A percentile compares a stretch with the other conserved stretches of the same genome.
Conservation (phyloP, 306 rosid species). For the Acacia confusa region DNA sequence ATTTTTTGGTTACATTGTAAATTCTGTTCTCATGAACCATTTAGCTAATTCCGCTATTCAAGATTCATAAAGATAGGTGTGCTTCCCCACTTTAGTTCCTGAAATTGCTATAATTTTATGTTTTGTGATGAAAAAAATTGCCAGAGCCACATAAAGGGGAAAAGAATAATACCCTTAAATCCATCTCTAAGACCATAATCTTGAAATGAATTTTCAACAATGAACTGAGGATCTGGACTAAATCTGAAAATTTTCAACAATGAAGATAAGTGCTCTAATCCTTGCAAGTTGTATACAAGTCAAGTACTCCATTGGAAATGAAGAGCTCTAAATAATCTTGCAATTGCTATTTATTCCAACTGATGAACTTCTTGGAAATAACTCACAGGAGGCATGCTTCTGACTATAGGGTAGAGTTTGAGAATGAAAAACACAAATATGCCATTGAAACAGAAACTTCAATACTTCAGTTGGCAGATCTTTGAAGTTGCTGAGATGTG, state of each 20-base stretch:
- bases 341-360: not conserved
- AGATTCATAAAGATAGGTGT: not conserved
- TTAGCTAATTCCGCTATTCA: not conserved
- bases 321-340: not conserved
- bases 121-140: not conserved
- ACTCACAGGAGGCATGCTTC: not conserved
- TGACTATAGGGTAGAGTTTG: not conserved
- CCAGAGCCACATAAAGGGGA: not conserved
- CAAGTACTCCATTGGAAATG: not conserved
- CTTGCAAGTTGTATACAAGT: not conserved
- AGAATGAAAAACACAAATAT: not conserved
- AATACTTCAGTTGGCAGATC: constrained; percentile 33
- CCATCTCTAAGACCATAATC: not conserved
- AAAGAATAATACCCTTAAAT: not conserved
- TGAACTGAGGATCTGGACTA: not conserved
- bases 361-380: not conserved
- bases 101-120: not conserved
- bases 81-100: not conserved
- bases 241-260: not conserved
- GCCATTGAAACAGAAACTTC: not conserved
- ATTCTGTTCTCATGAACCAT: not conserved
- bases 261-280: not conserved
- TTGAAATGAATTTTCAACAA: too few species aligned
- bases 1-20: not conserved
- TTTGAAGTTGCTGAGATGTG: constrained; percentile 68